A percentile compares a stretch with the other conserved stretches of the same genome.
phyloP scores from a whole-genome alignment of 164 flowering plant genomes.

The Taxillus chinensis region DNA sequence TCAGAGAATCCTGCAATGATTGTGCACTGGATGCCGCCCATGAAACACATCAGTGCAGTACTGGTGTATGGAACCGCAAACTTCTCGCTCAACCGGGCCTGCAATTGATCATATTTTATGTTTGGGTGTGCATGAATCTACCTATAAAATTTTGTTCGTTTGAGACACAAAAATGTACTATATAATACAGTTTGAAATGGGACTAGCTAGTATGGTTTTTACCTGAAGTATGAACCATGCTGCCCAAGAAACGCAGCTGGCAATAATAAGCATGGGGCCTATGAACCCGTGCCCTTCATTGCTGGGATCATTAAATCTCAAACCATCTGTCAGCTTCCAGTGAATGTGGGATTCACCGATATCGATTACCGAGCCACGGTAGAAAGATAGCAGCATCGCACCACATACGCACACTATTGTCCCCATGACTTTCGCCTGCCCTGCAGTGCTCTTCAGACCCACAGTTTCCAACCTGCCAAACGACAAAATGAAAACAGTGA shows the following conservation, averaged over 20 bases:
- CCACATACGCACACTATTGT: constrained; percentile 72
- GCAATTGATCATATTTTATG: neutral
- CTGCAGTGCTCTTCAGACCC: constrained; percentile 36
- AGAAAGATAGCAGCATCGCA: constrained; percentile 81
- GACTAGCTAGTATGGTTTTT: neutral
- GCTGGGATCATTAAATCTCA: constrained; percentile 10
- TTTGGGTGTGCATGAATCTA: too few relatives aligned
- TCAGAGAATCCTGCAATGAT: constrained; percentile 23
- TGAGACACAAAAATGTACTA: too few relatives aligned
- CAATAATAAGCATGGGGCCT: constrained; percentile 50
- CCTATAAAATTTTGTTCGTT: too few relatives aligned
- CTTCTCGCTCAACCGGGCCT: constrained; percentile 38
- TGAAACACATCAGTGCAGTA: constrained; percentile 40
- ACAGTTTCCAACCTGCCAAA: constrained; percentile 49
- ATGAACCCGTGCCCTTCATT: constrained; percentile 16
- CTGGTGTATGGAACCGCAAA: constrained; percentile 46
- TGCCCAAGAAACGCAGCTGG: constrained; percentile 53
- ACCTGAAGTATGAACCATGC: constrained; percentile 73
- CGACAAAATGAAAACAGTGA: neutral
- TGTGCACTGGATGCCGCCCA: constrained; percentile 38
- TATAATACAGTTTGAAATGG: too few relatives aligned
- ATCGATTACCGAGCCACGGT: constrained; percentile 44
- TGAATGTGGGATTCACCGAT: constrained; percentile 49
- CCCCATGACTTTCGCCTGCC: constrained; percentile 67
- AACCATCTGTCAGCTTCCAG: constrained; percentile 43